A percentile compares a stretch with the other conserved stretches of the same genome.
These are phyloP conservation scores for Fusarium stilboides DNA, from an alignment of 2,329 filamentous ascomycete species.

Conservation along the genomic window DNA sequence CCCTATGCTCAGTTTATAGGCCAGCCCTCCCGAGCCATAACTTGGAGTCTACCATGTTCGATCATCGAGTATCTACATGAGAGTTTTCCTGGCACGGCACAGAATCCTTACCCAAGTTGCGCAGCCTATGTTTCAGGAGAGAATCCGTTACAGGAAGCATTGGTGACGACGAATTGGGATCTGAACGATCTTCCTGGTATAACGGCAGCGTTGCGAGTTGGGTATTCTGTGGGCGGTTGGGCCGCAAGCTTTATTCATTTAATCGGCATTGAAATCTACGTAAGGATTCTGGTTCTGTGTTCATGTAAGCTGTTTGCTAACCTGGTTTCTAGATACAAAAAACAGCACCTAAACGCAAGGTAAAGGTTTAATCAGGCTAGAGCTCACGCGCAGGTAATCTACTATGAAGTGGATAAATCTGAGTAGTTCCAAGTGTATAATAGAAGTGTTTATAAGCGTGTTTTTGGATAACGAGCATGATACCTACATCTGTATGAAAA, in stretches of 20 bases:
- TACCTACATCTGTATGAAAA: too few species aligned
- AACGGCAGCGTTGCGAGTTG: conserved; percentile 5
- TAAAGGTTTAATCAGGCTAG: neutral
- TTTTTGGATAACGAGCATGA: too few species aligned
- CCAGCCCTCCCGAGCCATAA: neutral
- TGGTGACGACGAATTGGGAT: conserved; percentile 29
- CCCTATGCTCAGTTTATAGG: conserved; percentile 7
- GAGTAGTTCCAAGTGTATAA: too few species aligned
- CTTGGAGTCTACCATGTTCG: conserved; percentile 8
- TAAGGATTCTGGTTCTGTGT: neutral
- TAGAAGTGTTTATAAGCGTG: too few species aligned
- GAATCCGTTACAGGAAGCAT: conserved; percentile 4
- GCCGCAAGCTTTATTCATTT: neutral
- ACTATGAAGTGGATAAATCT: too few species aligned
- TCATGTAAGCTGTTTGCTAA: neutral
- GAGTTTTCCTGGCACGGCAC: neutral
- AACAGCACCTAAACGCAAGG: neutral
- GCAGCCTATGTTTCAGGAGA: conserved; percentile 14
- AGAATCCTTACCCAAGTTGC: conserved; percentile 3
- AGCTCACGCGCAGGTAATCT: too few species aligned
- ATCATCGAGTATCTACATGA: conserved; percentile 21
- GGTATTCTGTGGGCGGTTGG: conserved; percentile 21
- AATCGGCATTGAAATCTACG: conserved; percentile 16
- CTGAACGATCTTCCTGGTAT: conserved; percentile 14
- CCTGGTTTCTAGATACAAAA: neutral